phyloP scores from a whole-genome alignment of 2,329 filamentous ascomycete genomes.

The Cryphonectria japonica region DNA sequence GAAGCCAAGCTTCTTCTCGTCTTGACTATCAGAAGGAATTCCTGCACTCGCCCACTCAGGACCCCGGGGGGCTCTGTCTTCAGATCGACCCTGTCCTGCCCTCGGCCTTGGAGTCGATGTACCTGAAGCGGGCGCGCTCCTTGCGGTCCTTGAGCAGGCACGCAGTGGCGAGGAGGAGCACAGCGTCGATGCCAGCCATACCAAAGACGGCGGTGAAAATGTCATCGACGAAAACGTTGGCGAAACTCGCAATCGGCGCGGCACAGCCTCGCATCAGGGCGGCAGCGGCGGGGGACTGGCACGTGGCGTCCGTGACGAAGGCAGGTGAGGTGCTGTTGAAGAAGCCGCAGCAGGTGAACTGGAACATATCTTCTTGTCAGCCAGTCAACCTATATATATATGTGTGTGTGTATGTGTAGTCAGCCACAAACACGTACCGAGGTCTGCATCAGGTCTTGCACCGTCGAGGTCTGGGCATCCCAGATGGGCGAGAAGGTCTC shows the following conservation, averaged over 20 bases:
- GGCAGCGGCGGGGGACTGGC: constrained; percentile 71
- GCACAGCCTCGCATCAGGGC: constrained; percentile 73
- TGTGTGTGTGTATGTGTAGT: too few species aligned
- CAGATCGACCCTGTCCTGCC: constrained; percentile 37
- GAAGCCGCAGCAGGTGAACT: constrained; percentile 85
- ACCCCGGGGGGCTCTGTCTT: neutral
- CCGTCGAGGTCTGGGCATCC: constrained; percentile 55
- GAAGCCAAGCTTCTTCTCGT: neutral
- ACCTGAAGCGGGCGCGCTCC: constrained; percentile 76
- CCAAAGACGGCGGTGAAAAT: constrained; percentile 82
- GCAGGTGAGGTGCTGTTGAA: constrained; percentile 71
- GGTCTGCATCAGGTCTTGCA: constrained; percentile 73
- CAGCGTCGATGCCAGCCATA: constrained; percentile 71
- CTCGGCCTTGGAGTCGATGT: constrained; percentile 79
- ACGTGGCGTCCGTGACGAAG: constrained; percentile 71
- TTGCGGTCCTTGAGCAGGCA: constrained; percentile 81
- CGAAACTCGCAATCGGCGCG: constrained; percentile 66
- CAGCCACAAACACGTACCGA: constrained; percentile 52
- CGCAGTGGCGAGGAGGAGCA: constrained; percentile 71
- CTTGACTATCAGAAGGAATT: neutral
- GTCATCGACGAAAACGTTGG: constrained; percentile 72
- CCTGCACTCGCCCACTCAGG: neutral
- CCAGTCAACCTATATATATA: neutral
- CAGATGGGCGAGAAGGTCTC: constrained; percentile 65
- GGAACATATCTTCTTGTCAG: constrained; percentile 34